phyloP scores from a whole-genome alignment of 2,329 filamentous ascomycete species.

The Hypoxylon sp. region DNA sequence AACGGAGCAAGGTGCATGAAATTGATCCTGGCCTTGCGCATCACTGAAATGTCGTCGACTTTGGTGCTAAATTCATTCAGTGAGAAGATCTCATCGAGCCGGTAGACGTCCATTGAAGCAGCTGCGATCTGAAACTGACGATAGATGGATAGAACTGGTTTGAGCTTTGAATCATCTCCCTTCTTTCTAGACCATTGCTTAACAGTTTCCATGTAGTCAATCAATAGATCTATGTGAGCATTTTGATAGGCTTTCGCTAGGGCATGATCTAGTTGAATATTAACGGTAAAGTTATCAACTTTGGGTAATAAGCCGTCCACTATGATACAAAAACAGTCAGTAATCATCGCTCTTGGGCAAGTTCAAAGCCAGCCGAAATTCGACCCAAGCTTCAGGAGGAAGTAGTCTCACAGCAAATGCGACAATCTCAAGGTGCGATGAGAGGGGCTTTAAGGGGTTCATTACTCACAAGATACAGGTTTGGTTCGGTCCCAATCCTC shows the following conservation, averaged over 20 bases:
- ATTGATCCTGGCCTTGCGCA: conserved; percentile 46
- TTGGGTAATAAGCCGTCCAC: conserved; percentile 50
- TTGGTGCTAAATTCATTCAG: conserved; percentile 39
- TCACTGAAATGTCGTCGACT: conserved; percentile 34
- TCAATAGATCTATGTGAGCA: conserved; percentile 45
- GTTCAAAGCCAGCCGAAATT: not conserved
- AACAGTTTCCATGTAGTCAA: conserved; percentile 43
- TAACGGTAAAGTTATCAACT: conserved; percentile 48
- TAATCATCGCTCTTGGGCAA: not conserved
- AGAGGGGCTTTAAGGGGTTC: not conserved
- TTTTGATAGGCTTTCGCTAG: conserved; percentile 46
- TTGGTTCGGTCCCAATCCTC: conserved; percentile 41
- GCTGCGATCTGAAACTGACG: conserved; percentile 48
- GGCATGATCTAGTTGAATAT: conserved; percentile 41
- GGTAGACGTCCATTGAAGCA: conserved; percentile 50
- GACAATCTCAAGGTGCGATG: not conserved
- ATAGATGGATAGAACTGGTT: conserved; percentile 8
- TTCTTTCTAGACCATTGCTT: conserved; percentile 32
- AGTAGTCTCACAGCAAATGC: not conserved
- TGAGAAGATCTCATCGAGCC: conserved; percentile 43
- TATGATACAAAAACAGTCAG: conserved; percentile 15
- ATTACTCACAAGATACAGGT: conserved; percentile 35
- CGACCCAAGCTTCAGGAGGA: not conserved
- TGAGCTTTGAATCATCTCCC: not conserved
- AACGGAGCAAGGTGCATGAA: conserved; percentile 47